phyloP scores from a whole-genome alignment of 768 basidiomycete genomes.

The Lactarius quietus region DNA sequence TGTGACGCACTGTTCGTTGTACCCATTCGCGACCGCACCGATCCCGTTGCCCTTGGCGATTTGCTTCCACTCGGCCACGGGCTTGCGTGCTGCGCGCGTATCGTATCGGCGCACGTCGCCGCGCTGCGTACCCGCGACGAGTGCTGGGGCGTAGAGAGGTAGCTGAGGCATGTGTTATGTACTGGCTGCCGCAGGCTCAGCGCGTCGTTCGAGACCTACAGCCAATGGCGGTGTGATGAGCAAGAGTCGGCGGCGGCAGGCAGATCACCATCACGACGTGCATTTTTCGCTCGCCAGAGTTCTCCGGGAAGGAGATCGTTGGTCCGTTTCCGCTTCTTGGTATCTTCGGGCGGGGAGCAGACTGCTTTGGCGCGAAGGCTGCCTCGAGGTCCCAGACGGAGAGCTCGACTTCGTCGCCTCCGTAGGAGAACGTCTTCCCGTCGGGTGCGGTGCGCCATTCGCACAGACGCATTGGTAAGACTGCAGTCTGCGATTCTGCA shows the following conservation, averaged over 20 bases:
- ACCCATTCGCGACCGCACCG: constrained; percentile 53
- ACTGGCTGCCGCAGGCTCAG: constrained; percentile 76
- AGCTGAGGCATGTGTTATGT: constrained; percentile 65
- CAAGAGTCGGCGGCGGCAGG: background rate
- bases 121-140: constrained; percentile 68
- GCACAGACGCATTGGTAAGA: constrained; percentile 64
- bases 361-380: constrained; percentile 39
- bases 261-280: constrained; percentile 32
- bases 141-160: constrained; percentile 49
- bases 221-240: background rate
- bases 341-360: constrained; percentile 21
- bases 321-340: constrained; percentile 57
- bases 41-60: constrained; percentile 62
- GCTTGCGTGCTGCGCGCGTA: constrained; percentile 61
- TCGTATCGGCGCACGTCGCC: constrained; percentile 79
- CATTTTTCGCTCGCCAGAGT: constrained; percentile 83
- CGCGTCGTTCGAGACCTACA: constrained; percentile 66
- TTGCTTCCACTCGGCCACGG: constrained; percentile 63
- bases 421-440: constrained; percentile 65
- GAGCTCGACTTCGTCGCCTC: constrained; percentile 81
- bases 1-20: constrained; percentile 53
- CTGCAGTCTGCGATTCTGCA: constrained; percentile 35
- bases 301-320: constrained; percentile 65
- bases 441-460: constrained; percentile 60
- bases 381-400: constrained; percentile 76